Evolutionary conservation across 1,284 basidiomycete genomes (phyloP), one percentile per base, ranked within the genome.

Genomic region (Sanghuangporus weigelae): DNA sequence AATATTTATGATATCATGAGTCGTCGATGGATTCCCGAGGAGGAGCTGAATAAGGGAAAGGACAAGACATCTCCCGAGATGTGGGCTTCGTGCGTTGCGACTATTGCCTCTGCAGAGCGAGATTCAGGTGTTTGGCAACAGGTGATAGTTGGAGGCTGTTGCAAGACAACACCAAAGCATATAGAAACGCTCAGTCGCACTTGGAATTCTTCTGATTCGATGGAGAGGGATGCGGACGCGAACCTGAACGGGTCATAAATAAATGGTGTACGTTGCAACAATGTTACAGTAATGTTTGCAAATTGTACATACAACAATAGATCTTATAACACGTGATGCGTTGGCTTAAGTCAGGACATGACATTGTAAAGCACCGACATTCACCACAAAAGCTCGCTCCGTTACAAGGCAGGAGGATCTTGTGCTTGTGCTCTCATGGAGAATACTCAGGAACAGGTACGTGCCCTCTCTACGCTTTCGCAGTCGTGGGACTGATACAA

Each of bases 121-220:
- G 63, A 56, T 23, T 56, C 66, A 16, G 49, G 69, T 48, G 58
- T 70, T 4, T 92, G 88, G 86, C 73, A 69, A 11, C 83, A 83
- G 0, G 66, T 88, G 2, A 70, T 92, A 7, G 76, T 87, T 0
- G 91, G 91, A 1, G 91, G 91, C 1, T 92, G 91, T 70, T 93
- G 91, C 71, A 85, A 84, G 69, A 79, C 82, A 6, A 77, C 77
- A 2, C 85, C 86, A 7, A 75, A 73, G 12, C 81, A 90, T 64
- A 87, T 91, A 65, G 63, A 66, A 11, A 71, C 69, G 12, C 68
- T 80, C 57, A 31, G 26, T 31, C 26, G 26, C 26, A 5, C 26
- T 31, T 31, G 26, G 26, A 31, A 31, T 31, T 31, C 26, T 31
- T 31, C 26, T 5, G 26, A 5, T 31, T 31, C 26, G 26, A 31